Evolutionary conservation across 805 yeast species (phyloP).

Genomic region (fission yeast (Schizosaccharomyces pombe)): DNA sequence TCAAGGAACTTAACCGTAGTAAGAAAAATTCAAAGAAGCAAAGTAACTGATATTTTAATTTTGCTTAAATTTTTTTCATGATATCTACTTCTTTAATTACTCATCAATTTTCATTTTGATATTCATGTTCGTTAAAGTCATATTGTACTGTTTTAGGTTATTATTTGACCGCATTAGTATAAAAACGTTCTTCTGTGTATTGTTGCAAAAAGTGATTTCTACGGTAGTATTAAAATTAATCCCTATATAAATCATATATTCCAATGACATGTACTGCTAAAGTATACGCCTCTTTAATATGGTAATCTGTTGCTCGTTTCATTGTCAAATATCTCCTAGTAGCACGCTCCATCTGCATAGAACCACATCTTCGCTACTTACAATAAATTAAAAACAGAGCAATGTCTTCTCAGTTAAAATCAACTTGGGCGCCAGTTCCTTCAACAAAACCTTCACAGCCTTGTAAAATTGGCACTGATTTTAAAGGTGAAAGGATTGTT

Average conservation of each 20-base stretch:
- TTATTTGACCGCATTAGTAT: too few species aligned
- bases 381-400: not conserved
- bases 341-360: not conserved
- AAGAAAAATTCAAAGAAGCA: not conserved
- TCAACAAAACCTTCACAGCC: conserved; percentile 46
- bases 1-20: not conserved
- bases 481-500: conserved; percentile 41
- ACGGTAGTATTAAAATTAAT: too few species aligned
- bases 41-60: not conserved
- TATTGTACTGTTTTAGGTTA: too few species aligned
- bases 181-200: too few species aligned
- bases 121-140: too few species aligned
- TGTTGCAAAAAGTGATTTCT: too few species aligned
- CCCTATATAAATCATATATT: too few species aligned
- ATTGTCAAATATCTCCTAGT: not conserved
- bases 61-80: not conserved
- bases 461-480: conserved; percentile 55
- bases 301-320: too few species aligned
- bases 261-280: too few species aligned
- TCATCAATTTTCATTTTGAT: too few species aligned
- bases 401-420: not conserved
- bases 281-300: too few species aligned
- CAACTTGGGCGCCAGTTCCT: conserved; percentile 51
- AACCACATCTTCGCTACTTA: not conserved
- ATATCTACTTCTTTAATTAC: not conserved